phyloP scores from a whole-genome alignment of 2,329 filamentous ascomycete species.

The Nigrospora oryzae region DNA sequence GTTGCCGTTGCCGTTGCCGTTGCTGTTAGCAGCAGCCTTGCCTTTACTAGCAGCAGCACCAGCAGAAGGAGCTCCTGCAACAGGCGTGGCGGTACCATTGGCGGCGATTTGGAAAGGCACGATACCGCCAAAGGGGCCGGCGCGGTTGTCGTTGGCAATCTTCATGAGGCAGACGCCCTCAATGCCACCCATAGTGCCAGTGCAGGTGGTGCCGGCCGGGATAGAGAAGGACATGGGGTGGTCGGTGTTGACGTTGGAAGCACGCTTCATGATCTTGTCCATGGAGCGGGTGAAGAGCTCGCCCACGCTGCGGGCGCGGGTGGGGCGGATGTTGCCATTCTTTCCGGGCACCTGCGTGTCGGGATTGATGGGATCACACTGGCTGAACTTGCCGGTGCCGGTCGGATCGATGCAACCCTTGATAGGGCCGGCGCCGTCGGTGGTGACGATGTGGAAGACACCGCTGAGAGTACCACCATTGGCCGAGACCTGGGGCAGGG shows the following conservation, averaged over 20 bases:
- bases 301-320: constrained; percentile 7
- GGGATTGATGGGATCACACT: constrained; percentile 17
- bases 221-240: constrained; percentile 23
- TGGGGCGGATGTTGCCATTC: constrained; percentile 21
- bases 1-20: background rate
- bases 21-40: too few relatives aligned
- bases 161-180: constrained; percentile 31
- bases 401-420: constrained; percentile 28
- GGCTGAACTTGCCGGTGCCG: constrained; percentile 23
- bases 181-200: constrained; percentile 22
- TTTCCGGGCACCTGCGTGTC: constrained; percentile 26
- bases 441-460: constrained; percentile 29
- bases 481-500: constrained; percentile 28
- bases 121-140: constrained; percentile 32
- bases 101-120: constrained; percentile 27
- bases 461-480: constrained; percentile 23
- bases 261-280: constrained; percentile 15
- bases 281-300: constrained; percentile 8
- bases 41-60: too few relatives aligned
- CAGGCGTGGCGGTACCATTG: constrained; percentile 2
- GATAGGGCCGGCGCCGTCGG: constrained; percentile 30
- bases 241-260: constrained; percentile 19
- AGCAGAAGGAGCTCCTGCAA: background rate
- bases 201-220: constrained; percentile 29
- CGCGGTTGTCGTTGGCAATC: constrained; percentile 29